These are phyloP conservation scores for Microbotryum saponariae DNA, from an alignment of 1,284 basidiomycete genomes.

Conservation along the genomic window DNA sequence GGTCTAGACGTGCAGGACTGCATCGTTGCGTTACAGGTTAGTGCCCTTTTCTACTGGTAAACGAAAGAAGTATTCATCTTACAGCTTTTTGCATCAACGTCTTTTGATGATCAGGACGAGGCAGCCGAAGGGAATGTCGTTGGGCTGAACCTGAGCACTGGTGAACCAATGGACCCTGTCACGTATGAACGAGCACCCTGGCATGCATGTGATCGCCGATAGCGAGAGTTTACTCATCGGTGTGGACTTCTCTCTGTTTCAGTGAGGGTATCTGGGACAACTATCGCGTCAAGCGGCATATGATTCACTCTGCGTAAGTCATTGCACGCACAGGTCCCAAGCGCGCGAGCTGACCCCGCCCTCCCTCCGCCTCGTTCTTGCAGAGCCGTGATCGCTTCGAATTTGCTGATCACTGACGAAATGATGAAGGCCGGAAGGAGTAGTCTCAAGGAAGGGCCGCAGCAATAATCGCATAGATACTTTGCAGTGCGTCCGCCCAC, in stretches of 20 bases:
- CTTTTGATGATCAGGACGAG: constrained; percentile 59
- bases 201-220: no score
- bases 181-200: constrained; percentile 41
- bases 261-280: constrained; percentile 95
- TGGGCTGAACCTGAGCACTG: constrained; percentile 84
- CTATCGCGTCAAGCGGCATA: constrained; percentile 95
- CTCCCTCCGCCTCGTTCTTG: background rate
- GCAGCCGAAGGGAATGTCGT: constrained; percentile 82
- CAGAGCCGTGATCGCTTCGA: constrained; percentile 95
- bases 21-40: constrained; percentile 77
- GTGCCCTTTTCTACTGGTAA: constrained; percentile 18
- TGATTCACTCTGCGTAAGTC: constrained; percentile 83
- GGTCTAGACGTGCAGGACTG: constrained; percentile 97
- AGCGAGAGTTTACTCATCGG: background rate
- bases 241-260: background rate
- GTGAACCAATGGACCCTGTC: constrained; percentile 93
- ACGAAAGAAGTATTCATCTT: no score
- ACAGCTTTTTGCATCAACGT: constrained; percentile 4
- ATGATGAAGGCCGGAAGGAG: constrained; percentile 24
- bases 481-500: no score
- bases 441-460: background rate
- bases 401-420: constrained; percentile 55
- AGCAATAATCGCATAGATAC: no score
- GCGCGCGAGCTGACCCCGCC: constrained; percentile 8
- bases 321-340: no score